phyloP scores from a whole-genome alignment of 768 basidiomycete species.

The Sarcomyxa edulis region DNA sequence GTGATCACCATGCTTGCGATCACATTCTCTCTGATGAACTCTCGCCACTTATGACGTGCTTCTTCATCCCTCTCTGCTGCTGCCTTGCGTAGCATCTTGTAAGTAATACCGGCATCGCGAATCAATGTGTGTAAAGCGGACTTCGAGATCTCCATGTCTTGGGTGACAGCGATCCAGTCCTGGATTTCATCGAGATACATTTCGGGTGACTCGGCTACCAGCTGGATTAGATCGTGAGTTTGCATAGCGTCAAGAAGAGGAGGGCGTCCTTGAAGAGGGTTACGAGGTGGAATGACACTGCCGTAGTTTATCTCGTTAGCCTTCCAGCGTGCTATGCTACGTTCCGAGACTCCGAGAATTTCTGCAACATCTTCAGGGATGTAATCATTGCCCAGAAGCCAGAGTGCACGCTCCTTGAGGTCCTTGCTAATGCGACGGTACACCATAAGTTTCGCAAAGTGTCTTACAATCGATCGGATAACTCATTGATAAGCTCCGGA shows the following conservation, averaged over 20 bases:
- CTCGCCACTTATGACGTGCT: too few relatives aligned
- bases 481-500: too few relatives aligned
- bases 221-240: conserved; percentile 6
- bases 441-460: conserved; percentile 1
- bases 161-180: conserved; percentile 15
- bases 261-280: conserved; percentile 2
- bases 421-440: conserved; percentile 5
- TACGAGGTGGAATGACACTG: not conserved
- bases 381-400: conserved; percentile 4
- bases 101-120: conserved; percentile 14
- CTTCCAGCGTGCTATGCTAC: too few relatives aligned
- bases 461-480: too few relatives aligned
- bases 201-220: conserved; percentile 10
- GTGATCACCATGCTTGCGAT: conserved; percentile 15
- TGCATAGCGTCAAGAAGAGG: conserved; percentile 5
- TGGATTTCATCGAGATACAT: conserved; percentile 17
- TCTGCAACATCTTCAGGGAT: too few relatives aligned
- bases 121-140: conserved; percentile 10
- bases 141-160: conserved; percentile 11
- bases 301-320: conserved; percentile 1
- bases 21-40: conserved; percentile 7
- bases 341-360: conserved; percentile 4
- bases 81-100: conserved; percentile 12
- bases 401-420: conserved; percentile 5
- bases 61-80: conserved; percentile 2